Evolutionary conservation across 1,139 yeast species (phyloP), one percentile per base, ranked within the genome.

Genomic region (Candida sojae): DNA sequence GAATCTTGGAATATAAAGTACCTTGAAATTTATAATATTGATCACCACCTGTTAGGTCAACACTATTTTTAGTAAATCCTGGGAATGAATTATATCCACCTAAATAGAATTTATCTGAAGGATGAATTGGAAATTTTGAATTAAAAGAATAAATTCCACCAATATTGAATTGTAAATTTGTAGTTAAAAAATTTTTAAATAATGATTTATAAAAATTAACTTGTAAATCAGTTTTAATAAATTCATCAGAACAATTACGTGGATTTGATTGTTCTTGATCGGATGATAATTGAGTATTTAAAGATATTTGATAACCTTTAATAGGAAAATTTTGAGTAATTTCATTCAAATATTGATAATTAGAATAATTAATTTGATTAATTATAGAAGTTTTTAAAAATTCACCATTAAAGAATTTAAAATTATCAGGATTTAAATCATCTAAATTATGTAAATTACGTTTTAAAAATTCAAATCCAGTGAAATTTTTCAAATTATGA

Each of bases 81-180:
- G 61, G 60, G 54, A 77, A 70, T 1, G 71, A 62, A 39, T 65
- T 57, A 45, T 57, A 58, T 0, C 81, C 82, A 9, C 82, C 81
- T 48, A 79, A 66, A 56, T 78, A 80, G 55, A 79, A 80, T 50
- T 74, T 70, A 56, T 81, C 86, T 10, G 73, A 60, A 6, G 64
- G 57, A 51, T 77, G 82, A 23, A 80, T 67, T 11, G 71, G 67
- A 3, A 57, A 47, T 30, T 53, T 53, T 6, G 54, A 49, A n/a
- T 54, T 47, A 10, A 63, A 62, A n/a, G 63, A 57, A 50, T 59
- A 59, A 39, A 70, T 63, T 11, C 67, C 64, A 13, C 84, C 85
- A 28, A 68, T 53, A 35, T 69, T 68, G 13, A 66, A 60, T 12
- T 62, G 54, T 2, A 73, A 49, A 32, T 70, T 68, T 34, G 78